Conservation (phyloP, 2,329 filamentous ascomycete genomes). For the Pseudogymnoascus pannorum region DNA sequence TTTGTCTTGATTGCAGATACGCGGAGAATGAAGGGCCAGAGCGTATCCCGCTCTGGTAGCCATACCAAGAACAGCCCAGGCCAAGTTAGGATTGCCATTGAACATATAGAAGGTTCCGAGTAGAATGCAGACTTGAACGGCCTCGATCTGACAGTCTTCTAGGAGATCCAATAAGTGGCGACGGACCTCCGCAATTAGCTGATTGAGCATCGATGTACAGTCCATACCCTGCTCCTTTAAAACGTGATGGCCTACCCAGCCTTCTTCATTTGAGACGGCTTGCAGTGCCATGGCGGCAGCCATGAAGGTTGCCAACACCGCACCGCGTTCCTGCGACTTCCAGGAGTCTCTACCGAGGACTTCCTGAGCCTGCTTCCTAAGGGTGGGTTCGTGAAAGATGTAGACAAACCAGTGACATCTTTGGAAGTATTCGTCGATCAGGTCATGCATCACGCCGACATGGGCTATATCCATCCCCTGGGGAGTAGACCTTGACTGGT, state of each 20-base stretch:
- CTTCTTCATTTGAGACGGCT: constrained; percentile 15
- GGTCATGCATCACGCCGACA: constrained; percentile 19
- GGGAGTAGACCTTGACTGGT: background rate
- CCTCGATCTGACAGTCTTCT: constrained; percentile 20
- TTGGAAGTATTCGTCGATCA: constrained; percentile 33
- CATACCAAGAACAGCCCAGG: constrained; percentile 34
- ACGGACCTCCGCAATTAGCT: background rate
- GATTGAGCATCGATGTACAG: background rate
- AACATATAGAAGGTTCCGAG: constrained; percentile 33
- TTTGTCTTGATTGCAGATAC: constrained; percentile 13
- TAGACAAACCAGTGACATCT: constrained; percentile 34
- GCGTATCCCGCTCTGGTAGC: constrained; percentile 32
- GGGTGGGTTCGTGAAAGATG: constrained; percentile 31
- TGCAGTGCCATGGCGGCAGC: constrained; percentile 23
- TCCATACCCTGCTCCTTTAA: constrained; percentile 1
- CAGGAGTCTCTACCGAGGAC: constrained; percentile 13
- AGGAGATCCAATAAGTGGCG: background rate
- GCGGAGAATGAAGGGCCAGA: constrained; percentile 23
- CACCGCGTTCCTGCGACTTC: constrained; percentile 18
- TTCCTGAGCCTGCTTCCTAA: constrained; percentile 17
- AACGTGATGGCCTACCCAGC: background rate
- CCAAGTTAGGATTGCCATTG: constrained; percentile 30
- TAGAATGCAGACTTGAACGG: constrained; percentile 30
- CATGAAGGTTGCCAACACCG: constrained; percentile 17
- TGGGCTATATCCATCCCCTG: background rate